Percentiles rank a stretch among this genome's conserved stretches.
Conservation (phyloP, 2,329 filamentous ascomycete genomes). For the Sporothrix brasiliensis region DNA sequence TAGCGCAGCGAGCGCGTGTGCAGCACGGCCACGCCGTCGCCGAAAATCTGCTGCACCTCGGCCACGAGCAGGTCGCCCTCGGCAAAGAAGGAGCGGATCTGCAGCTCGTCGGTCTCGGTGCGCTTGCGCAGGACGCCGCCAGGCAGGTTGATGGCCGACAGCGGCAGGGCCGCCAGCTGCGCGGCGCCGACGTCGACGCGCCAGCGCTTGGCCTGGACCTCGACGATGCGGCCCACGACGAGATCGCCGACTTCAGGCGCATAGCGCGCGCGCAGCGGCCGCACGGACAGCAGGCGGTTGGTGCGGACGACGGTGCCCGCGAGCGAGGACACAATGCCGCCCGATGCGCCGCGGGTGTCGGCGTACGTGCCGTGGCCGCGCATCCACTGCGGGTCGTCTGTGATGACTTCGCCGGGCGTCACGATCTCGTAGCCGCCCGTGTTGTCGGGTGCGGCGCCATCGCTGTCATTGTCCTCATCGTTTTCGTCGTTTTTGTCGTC, state of each 20-base stretch:
- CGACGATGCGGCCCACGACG: conserved; percentile 88
- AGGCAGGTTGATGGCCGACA: conserved; percentile 90
- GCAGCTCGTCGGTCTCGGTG: conserved; percentile 93
- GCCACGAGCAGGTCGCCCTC: conserved; percentile 93
- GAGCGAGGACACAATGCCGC: conserved; percentile 82
- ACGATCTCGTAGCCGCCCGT: conserved; percentile 61
- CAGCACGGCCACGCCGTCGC: conserved; percentile 81
- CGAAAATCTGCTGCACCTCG: conserved; percentile 87
- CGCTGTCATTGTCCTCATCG: conserved; percentile 19
- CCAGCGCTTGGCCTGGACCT: conserved; percentile 93
- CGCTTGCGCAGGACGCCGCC: conserved; percentile 88
- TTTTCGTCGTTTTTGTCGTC: not conserved
- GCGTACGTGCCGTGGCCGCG: conserved; percentile 90
- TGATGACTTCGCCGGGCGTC: conserved; percentile 87
- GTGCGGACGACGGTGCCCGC: conserved; percentile 89
- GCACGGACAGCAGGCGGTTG: conserved; percentile 93
- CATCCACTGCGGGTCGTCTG: conserved; percentile 96
- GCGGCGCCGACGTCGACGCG: conserved; percentile 90
- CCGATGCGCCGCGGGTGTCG: conserved; percentile 51
- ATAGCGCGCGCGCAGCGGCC: conserved; percentile 88
- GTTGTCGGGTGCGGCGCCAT: conserved; percentile 32
- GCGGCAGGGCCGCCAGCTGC: conserved; percentile 79
- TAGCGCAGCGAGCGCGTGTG: conserved; percentile 92
- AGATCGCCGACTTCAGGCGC: conserved; percentile 95
- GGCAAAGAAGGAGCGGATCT: conserved; percentile 95